These are phyloP conservation scores for Conticribra guillardii DNA, from an alignment of 108 stramenopile species.

Conservation along the genomic window DNA sequence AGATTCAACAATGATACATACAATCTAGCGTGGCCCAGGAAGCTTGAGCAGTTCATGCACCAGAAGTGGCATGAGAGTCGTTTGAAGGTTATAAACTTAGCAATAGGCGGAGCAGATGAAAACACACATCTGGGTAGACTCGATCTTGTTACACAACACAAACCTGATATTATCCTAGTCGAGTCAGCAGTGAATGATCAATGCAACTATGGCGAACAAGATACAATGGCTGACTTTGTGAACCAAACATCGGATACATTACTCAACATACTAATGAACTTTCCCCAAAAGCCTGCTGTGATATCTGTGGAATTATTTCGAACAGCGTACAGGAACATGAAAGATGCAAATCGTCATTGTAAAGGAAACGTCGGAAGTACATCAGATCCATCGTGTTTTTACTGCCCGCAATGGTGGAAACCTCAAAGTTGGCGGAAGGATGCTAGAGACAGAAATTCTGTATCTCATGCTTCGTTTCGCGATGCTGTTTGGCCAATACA, in stretches of 20 bases:
- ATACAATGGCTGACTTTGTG: neutral
- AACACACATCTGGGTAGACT: conserved; percentile 3
- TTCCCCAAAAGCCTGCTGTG: conserved; percentile 14
- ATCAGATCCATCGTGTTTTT: conserved; percentile 1
- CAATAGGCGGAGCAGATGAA: conserved; percentile 16
- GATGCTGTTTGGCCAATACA: conserved; percentile 20
- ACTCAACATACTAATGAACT: conserved; percentile 7
- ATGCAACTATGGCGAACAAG: conserved; percentile 3
- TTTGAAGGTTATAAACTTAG: conserved; percentile 4
- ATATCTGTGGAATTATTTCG: conserved; percentile 20
- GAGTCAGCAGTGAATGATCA: conserved; percentile 20
- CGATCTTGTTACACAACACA: neutral
- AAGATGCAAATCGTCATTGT: conserved; percentile 17
- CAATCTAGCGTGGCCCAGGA: conserved; percentile 11
- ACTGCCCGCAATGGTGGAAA: conserved; percentile 16
- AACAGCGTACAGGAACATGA: neutral
- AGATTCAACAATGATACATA: neutral
- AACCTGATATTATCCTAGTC: conserved; percentile 18
- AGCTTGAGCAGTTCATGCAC: conserved; percentile 15
- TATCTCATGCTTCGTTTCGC: conserved; percentile 8
- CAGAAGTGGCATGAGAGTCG: neutral
- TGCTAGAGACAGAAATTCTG: conserved; percentile 15
- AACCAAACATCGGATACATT: neutral
- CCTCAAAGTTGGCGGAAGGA: conserved; percentile 13
- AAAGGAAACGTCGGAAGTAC: neutral